Conservation (phyloP, 2,329 filamentous ascomycete genomes). For the Ascochyta fabae region DNA sequence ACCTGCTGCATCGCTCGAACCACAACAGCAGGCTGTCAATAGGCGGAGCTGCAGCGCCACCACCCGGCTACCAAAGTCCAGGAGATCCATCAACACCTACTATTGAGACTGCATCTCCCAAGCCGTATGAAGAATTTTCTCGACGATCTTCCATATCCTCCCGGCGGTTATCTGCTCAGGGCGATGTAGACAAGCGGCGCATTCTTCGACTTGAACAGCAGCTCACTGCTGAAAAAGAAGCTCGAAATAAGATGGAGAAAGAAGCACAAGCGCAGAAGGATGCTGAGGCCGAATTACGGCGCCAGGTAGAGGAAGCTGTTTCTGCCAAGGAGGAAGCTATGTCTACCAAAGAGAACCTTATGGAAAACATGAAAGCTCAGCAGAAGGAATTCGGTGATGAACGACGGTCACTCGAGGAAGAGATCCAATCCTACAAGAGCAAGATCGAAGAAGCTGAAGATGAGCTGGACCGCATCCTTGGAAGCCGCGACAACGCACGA, state of each 20-base stretch:
- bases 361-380: constrained; percentile 92
- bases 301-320: constrained; percentile 81
- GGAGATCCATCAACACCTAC: constrained; percentile 48
- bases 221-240: constrained; percentile 74
- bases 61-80: constrained; percentile 42
- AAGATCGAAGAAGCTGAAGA: constrained; percentile 90
- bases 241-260: constrained; percentile 69
- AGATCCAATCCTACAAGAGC: constrained; percentile 76
- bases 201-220: constrained; percentile 78
- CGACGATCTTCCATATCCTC: constrained; percentile 67
- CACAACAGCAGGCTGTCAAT: constrained; percentile 62
- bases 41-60: constrained; percentile 56
- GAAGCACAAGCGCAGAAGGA: constrained; percentile 65
- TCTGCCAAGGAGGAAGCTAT: constrained; percentile 92
- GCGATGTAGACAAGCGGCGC: constrained; percentile 67
- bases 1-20: constrained; percentile 84
- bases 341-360: constrained; percentile 89
- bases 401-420: constrained; percentile 79
- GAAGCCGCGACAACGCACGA: constrained; percentile 83
- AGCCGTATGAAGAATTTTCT: constrained; percentile 55
- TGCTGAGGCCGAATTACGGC: constrained; percentile 67
- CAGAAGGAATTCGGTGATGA: constrained; percentile 88
- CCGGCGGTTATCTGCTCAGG: constrained; percentile 65
- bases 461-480: constrained; percentile 83
- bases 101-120: constrained; percentile 43